Percentiles rank a stretch among this genome's conserved stretches.
These are phyloP conservation scores for Cutaneotrichosporon cutaneum DNA, from an alignment of 1,284 basidiomycete genomes.

Conservation along the genomic window DNA sequence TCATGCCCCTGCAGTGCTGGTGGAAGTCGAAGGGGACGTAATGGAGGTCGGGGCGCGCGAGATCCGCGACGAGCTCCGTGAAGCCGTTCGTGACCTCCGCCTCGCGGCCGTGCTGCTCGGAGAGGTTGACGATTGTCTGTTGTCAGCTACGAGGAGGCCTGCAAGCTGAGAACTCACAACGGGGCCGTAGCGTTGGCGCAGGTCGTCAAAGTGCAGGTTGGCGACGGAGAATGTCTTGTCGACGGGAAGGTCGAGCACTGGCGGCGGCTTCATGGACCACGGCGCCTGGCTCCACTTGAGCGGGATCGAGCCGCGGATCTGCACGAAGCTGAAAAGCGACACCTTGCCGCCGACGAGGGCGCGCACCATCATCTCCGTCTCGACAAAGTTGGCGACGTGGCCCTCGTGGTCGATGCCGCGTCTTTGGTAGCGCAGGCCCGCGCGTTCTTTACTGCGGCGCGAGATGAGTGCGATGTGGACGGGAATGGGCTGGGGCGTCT, in stretches of 20 bases:
- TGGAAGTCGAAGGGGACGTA: slow-evolving; percentile 81
- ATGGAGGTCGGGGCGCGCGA: slow-evolving; percentile 64
- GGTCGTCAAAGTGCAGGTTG: slow-evolving; percentile 70
- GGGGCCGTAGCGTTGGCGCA: slow-evolving; percentile 69
- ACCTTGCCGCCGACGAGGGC: slow-evolving; percentile 63
- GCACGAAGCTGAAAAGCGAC: slow-evolving; percentile 82
- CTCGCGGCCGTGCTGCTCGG: slow-evolving; percentile 88
- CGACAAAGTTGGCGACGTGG: slow-evolving; percentile 59
- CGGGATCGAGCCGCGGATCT: slow-evolving; percentile 86
- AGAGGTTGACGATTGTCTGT: slow-evolving; percentile 80
- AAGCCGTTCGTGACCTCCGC: slow-evolving; percentile 75
- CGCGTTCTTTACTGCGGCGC: slow-evolving; percentile 56
- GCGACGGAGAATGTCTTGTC: slow-evolving; percentile 71
- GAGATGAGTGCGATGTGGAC: slow-evolving; percentile 57
- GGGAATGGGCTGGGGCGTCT: slow-evolving; percentile 31
- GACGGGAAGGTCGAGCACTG: slow-evolving; percentile 72
- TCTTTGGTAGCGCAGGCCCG: slow-evolving; percentile 59
- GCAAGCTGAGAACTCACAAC: slow-evolving; percentile 57
- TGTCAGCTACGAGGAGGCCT: slow-evolving; percentile 11
- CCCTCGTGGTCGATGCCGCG: slow-evolving; percentile 58
- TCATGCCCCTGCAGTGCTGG: slow-evolving; percentile 61
- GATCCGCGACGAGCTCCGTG: slow-evolving; percentile 64
- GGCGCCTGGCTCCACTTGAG: slow-evolving; percentile 77
- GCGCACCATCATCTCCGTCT: slow-evolving; percentile 66
- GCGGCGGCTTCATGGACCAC: slow-evolving; percentile 81